Conservation (phyloP, 331 rosid genomes). For the Phaseolus coccineus region DNA sequence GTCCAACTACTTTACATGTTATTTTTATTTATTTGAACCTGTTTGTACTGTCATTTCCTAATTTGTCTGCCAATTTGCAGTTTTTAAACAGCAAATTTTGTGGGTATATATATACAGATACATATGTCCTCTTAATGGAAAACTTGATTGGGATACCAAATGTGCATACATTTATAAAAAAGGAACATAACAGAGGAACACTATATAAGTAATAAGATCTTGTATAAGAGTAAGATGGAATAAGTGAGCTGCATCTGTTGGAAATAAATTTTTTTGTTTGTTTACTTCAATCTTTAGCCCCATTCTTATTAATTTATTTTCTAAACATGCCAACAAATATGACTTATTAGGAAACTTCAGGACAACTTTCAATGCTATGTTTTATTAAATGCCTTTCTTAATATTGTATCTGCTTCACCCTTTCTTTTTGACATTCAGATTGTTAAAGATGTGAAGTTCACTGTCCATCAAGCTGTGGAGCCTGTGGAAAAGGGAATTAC, state of each 20-base stretch:
- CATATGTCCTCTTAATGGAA: slow-evolving; percentile 3
- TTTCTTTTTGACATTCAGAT: slow-evolving; percentile 62
- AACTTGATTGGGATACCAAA: slow-evolving; percentile 6
- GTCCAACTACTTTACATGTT: no score
- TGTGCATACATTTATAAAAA: background rate
- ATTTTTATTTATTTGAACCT: slow-evolving; percentile 14
- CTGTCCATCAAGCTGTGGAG: slow-evolving; percentile 94
- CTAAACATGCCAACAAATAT: slow-evolving; percentile 12
- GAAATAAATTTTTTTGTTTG: background rate
- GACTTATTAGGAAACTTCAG: slow-evolving; percentile 29
- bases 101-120: background rate
- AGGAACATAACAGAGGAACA: background rate
- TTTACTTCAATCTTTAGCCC: background rate
- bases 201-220: slow-evolving; percentile 1
- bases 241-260: background rate
- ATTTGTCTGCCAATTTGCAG: slow-evolving; percentile 10
- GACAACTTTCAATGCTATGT: background rate
- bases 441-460: slow-evolving; percentile 90
- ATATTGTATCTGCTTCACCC: slow-evolving; percentile 33
- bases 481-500: slow-evolving; percentile 96
- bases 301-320: slow-evolving; percentile 17
- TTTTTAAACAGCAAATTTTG: slow-evolving; percentile 22
- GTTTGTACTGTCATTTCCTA: slow-evolving; percentile 7
- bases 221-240: background rate
- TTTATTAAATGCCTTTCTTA: background rate